phyloP scores from a whole-genome alignment of 306 rosid genomes.

The Delonix regia region DNA sequence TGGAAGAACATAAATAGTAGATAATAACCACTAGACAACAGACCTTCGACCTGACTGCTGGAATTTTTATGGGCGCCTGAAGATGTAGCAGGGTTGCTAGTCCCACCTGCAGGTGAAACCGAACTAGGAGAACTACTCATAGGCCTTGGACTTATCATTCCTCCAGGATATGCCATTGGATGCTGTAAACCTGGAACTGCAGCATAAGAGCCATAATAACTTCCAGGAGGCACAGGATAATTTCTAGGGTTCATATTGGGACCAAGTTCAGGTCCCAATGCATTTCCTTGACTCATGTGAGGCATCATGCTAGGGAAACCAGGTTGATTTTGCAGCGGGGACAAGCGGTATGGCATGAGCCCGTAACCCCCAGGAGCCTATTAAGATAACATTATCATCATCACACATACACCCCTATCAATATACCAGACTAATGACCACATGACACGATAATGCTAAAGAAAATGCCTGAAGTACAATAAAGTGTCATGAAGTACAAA shows the following conservation, averaged over 20 bases:
- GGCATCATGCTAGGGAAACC: constrained; percentile 88
- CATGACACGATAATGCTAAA: constrained; percentile 12
- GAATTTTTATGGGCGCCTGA: constrained; percentile 67
- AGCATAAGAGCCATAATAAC: constrained; percentile 80
- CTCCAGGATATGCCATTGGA: constrained; percentile 79
- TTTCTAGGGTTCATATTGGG: constrained; percentile 74
- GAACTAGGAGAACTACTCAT: constrained; percentile 74
- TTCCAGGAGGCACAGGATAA: constrained; percentile 71
- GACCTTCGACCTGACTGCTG: constrained; percentile 91
- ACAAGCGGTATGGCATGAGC: constrained; percentile 84
- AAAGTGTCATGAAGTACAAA: background rate
- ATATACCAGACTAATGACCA: constrained; percentile 5
- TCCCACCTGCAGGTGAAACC: constrained; percentile 61
- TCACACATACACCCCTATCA: constrained; percentile 26
- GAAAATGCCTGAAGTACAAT: constrained; percentile 9
- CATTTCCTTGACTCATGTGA: constrained; percentile 83
- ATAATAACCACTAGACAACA: constrained; percentile 34
- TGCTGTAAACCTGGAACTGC: constrained; percentile 84
- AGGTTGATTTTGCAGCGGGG: constrained; percentile 89
- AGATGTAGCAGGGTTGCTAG: constrained; percentile 58
- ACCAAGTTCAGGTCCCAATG: constrained; percentile 74
- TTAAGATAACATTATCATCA: constrained; percentile 37
- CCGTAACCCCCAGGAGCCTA: constrained; percentile 91
- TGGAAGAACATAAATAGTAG: background rate
- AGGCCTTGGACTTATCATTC: constrained; percentile 79